Percentiles rank a stretch among this genome's conserved stretches.
phyloP scores from a whole-genome alignment of 1,139 yeast species.

The Zygoascus hellenicus region DNA sequence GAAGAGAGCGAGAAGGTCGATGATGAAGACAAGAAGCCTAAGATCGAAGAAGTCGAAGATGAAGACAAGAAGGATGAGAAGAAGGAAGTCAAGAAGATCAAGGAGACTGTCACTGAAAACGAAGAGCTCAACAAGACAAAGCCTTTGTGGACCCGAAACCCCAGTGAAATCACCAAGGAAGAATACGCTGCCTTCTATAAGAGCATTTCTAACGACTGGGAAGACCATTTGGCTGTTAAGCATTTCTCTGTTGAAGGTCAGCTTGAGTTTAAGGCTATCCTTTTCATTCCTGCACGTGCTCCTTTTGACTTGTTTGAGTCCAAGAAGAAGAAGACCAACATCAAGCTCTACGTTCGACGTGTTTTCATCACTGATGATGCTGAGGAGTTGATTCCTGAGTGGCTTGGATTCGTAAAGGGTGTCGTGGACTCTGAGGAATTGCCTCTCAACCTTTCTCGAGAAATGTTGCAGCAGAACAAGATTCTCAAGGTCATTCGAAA shows the following conservation, averaged over 20 bases:
- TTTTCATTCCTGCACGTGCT: slow-evolving; percentile 98
- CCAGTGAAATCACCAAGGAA: slow-evolving; percentile 95
- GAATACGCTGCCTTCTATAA: slow-evolving; percentile 99
- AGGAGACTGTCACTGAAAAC: slow-evolving; percentile 79
- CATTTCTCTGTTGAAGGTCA: slow-evolving; percentile 99
- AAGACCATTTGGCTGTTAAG: slow-evolving; percentile 98
- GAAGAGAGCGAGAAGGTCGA: slow-evolving; percentile 57
- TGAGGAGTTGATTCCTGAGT: slow-evolving; percentile 98
- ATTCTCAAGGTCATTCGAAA: slow-evolving; percentile 98
- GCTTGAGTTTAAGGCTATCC: slow-evolving; percentile 97
- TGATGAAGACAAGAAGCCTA: slow-evolving; percentile 51
- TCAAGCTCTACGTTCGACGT: slow-evolving; percentile 98
- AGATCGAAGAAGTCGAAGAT: slow-evolving; percentile 67
- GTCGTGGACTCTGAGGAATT: slow-evolving; percentile 99
- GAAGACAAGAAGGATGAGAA: slow-evolving; percentile 59
- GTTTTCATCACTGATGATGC: slow-evolving; percentile 99
- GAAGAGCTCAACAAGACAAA: slow-evolving; percentile 99
- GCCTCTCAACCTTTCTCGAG: slow-evolving; percentile 99
- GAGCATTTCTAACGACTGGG: slow-evolving; percentile 99
- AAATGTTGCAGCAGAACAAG: slow-evolving; percentile 99
- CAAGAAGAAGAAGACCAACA: slow-evolving; percentile 98
- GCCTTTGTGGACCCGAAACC: slow-evolving; percentile 99
- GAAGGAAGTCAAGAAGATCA: slow-evolving; percentile 71
- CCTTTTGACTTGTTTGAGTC: slow-evolving; percentile 96
- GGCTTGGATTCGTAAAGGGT: slow-evolving; percentile 97